These are phyloP conservation scores for Cercospora berteroae DNA, from an alignment of 2,329 filamentous ascomycete species.

Conservation along the genomic window DNA sequence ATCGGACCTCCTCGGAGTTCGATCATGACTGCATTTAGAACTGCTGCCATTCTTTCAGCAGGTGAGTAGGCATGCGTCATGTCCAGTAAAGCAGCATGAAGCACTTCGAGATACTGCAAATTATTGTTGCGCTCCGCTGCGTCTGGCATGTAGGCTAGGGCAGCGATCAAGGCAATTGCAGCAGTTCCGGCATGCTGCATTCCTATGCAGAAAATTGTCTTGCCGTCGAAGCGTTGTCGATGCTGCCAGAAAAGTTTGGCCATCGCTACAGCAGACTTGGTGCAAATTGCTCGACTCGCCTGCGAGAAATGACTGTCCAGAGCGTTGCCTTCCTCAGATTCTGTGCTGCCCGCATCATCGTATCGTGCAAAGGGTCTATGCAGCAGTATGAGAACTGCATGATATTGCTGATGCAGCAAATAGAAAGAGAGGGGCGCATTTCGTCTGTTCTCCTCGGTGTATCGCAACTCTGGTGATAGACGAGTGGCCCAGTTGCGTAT, in stretches of 20 bases:
- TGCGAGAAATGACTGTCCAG: conserved; percentile 30
- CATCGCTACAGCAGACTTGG: conserved; percentile 28
- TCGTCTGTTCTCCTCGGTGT: conserved; percentile 28
- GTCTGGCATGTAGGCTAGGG: conserved; percentile 29
- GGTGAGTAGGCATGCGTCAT: conserved; percentile 29
- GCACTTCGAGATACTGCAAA: conserved; percentile 30
- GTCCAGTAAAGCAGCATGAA: conserved; percentile 28
- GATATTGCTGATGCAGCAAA: conserved; percentile 31
- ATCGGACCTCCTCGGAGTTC: conserved; percentile 29
- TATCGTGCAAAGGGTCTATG: conserved; percentile 31
- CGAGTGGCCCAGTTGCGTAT: conserved; percentile 28
- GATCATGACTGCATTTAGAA: conserved; percentile 29
- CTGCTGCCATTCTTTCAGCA: conserved; percentile 28
- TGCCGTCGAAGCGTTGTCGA: conserved; percentile 29
- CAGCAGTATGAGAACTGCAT: conserved; percentile 28
- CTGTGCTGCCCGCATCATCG: conserved; percentile 19
- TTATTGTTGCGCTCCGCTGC: conserved; percentile 28
- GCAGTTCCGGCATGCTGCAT: conserved; percentile 32
- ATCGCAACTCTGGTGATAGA: conserved; percentile 28
- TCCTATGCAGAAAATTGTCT: conserved; percentile 28
- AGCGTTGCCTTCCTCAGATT: conserved; percentile 25
- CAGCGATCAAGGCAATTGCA: conserved; percentile 30
- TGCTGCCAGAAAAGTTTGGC: conserved; percentile 31
- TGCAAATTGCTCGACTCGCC: conserved; percentile 30
- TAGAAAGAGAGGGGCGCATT: conserved; percentile 29